Evolutionary conservation across 495 filamentous ascomycete species (phyloP).

Genomic region (Aspergillus cristatus): DNA sequence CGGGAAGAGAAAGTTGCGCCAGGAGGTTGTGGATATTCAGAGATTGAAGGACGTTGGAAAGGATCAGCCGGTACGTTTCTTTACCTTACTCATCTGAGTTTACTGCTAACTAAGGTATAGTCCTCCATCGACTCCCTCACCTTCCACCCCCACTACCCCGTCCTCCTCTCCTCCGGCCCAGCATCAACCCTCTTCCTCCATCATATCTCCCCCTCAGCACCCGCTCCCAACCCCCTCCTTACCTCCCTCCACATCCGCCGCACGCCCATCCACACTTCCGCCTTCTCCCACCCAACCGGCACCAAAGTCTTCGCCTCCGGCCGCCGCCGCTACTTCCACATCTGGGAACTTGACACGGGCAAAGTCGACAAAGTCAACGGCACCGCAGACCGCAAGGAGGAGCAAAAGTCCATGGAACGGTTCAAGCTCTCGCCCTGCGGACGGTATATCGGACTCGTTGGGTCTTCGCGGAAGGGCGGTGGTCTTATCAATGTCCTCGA

Average conservation of each 20-base stretch:
- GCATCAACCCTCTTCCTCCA: conserved; percentile 80
- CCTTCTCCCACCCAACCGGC: conserved; percentile 49
- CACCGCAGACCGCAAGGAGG: conserved; percentile 53
- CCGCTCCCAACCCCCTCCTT: conserved; percentile 72
- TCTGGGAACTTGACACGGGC: conserved; percentile 80
- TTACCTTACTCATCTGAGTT: neutral
- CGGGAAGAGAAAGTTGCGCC: conserved; percentile 57
- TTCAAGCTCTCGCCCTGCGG: conserved; percentile 84
- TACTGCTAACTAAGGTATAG: conserved; percentile 10
- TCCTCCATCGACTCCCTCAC: conserved; percentile 74
- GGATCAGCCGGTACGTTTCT: conserved; percentile 43
- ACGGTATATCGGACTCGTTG: conserved; percentile 70
- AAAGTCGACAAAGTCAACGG: conserved; percentile 78
- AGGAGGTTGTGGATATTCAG: conserved; percentile 81
- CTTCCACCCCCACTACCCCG: conserved; percentile 81
- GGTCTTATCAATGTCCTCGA: conserved; percentile 82
- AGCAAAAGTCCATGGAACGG: conserved; percentile 82
- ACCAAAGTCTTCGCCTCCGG: conserved; percentile 70
- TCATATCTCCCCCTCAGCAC: conserved; percentile 69
- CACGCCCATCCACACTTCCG: conserved; percentile 71
- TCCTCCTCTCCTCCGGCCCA: conserved; percentile 80
- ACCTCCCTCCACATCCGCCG: conserved; percentile 79
- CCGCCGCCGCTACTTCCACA: conserved; percentile 84
- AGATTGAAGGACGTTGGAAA: conserved; percentile 56
- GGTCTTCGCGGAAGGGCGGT: conserved; percentile 69